A percentile compares a stretch with the other conserved stretches of the same genome.
Evolutionary conservation across 2,329 filamentous ascomycete species (phyloP).

Genomic region (Trichophaea hybrida): DNA sequence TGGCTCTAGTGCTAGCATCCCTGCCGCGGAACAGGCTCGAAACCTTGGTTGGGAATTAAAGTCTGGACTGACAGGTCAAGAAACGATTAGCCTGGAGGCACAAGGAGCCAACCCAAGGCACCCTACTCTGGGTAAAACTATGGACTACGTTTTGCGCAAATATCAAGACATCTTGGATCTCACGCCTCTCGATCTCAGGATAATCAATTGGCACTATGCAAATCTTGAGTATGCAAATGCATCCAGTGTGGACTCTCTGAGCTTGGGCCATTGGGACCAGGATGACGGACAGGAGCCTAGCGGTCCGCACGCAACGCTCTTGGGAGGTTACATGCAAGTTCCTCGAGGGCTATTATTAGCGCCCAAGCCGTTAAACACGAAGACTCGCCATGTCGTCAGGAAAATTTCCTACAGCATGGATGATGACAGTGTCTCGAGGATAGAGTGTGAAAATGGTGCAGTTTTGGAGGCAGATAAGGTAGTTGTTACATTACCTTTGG

Average conservation of each 20-base stretch:
- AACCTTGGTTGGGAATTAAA: slow-evolving; percentile 67
- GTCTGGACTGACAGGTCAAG: slow-evolving; percentile 45
- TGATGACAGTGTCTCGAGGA: slow-evolving; percentile 38
- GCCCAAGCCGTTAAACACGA: slow-evolving; percentile 63
- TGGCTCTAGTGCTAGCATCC: slow-evolving; percentile 20
- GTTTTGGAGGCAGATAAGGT: slow-evolving; percentile 71
- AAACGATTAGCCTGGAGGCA: slow-evolving; percentile 56
- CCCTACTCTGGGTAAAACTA: slow-evolving; percentile 74
- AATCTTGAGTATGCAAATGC: slow-evolving; percentile 98
- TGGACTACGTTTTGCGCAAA: slow-evolving; percentile 80
- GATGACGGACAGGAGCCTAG: slow-evolving; percentile 97
- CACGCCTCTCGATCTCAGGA: slow-evolving; percentile 68
- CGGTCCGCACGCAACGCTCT: slow-evolving; percentile 80
- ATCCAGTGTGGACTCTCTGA: slow-evolving; percentile 70
- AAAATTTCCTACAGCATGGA: slow-evolving; percentile 44
- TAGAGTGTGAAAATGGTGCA: slow-evolving; percentile 66
- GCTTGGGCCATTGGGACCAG: slow-evolving; percentile 86
- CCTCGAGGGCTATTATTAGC: slow-evolving; percentile 71
- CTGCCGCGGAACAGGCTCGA: slow-evolving; percentile 27
- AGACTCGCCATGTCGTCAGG: slow-evolving; percentile 56
- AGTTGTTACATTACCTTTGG: slow-evolving; percentile 79
- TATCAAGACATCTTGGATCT: slow-evolving; percentile 73
- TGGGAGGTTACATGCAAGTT: slow-evolving; percentile 86
- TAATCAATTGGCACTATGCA: slow-evolving; percentile 96
- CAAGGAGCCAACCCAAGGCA: slow-evolving; percentile 46